Evolutionary conservation across 1,284 basidiomycete genomes (phyloP), one percentile per base, ranked within the genome.

Genomic region (Porogramme epimiltina): DNA sequence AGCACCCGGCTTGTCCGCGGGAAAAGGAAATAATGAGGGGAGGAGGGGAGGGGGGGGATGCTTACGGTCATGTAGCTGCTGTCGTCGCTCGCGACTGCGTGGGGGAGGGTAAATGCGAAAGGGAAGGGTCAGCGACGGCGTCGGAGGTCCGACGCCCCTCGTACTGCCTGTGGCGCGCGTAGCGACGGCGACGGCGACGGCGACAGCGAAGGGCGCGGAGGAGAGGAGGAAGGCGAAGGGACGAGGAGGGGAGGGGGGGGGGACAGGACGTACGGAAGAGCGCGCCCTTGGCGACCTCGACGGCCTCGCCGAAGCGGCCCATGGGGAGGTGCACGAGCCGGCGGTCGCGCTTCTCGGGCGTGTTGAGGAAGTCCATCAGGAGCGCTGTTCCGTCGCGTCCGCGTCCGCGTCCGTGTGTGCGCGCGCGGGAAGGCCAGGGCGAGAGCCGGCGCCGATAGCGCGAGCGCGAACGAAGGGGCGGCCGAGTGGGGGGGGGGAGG

Each of bases 281-380:
- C 11, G 92, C 95, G 37, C 86, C 93, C 65, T 89, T 90, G 23
- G 96, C 95, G 62, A 96, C 82, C 71, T 98, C 95, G 60, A 98
- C 80, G 0, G 95, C 95, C 75, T 98, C 94, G 47, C 95, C 95
- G 70, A 98, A 98, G 53, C 95, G 82, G 52, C 96, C 96, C 91
- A 98, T 93, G 2, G 96, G 96, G 25, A 96, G 81, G 69, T 98
- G 95, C 23, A 93, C 85, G 67, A 98, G 69, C 46, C 96, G 82
- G 42, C 95, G 85, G 56, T 97, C 85, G 58, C 90, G 85, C 77
- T 98, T 98, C 79, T 99, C 95, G 39, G 89, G 80, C n/a, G 96
- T 98, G 74, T 98, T 85, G 64, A 99, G 82, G 80, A 95, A 98
- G 71, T 98, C 89, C 95, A 99, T 99, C 26, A 99, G 79, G 28